phyloP scores from a whole-genome alignment of 495 filamentous ascomycete species.

The Tetracladium marchalianum region DNA sequence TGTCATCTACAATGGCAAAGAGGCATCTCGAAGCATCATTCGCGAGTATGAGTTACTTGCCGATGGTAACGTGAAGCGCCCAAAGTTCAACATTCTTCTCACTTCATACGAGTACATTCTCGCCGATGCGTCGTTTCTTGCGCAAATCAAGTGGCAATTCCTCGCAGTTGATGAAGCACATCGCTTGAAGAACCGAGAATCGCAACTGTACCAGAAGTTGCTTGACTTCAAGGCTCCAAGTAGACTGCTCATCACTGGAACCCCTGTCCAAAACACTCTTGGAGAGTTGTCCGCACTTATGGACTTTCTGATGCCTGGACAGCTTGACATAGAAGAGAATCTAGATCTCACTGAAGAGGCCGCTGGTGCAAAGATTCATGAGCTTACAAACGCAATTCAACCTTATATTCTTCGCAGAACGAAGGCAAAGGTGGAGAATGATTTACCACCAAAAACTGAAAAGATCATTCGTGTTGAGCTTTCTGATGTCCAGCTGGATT shows the following conservation, averaged over 20 bases:
- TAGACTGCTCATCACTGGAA: constrained; percentile 90
- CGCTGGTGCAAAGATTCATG: constrained; percentile 48
- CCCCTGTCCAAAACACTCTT: constrained; percentile 93
- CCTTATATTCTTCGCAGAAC: constrained; percentile 95
- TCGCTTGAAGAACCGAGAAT: constrained; percentile 90
- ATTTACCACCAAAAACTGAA: constrained; percentile 91
- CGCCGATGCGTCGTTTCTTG: constrained; percentile 62
- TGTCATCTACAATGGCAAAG: constrained; percentile 88
- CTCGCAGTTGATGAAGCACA: constrained; percentile 95
- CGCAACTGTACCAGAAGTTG: constrained; percentile 79
- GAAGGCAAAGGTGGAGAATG: constrained; percentile 93
- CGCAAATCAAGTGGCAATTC: constrained; percentile 89
- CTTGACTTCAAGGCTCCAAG: constrained; percentile 75
- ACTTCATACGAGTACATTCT: constrained; percentile 95
- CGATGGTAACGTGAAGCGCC: constrained; percentile 69
- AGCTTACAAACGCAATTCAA: constrained; percentile 40
- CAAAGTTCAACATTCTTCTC: constrained; percentile 90
- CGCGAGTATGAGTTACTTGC: constrained; percentile 79
- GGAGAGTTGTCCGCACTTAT: constrained; percentile 85
- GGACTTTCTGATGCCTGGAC: constrained; percentile 90
- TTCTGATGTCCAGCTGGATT: constrained; percentile 90
- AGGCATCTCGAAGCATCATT: constrained; percentile 70
- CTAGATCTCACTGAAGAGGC: constrained; percentile 70
- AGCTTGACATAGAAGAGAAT: constrained; percentile 77
- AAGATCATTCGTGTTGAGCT: constrained; percentile 97